A percentile compares a stretch with the other conserved stretches of the same genome.
These are phyloP conservation scores for Cutaneotrichosporon sp. DNA, from an alignment of 1,284 basidiomycete genomes.

Conservation along the genomic window DNA sequence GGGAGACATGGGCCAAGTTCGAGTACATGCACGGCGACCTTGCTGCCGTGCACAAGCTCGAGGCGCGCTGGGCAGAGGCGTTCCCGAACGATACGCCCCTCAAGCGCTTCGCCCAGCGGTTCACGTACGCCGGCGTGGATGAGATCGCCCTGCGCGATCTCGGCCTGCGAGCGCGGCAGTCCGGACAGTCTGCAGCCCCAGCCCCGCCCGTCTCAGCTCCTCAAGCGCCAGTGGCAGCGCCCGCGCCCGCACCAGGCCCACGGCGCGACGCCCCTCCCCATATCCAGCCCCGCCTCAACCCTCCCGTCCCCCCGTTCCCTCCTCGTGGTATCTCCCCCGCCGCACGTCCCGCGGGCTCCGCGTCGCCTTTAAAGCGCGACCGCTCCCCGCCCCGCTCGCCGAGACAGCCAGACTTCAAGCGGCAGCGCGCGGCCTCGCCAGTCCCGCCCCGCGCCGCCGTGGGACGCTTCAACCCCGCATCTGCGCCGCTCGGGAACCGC, in stretches of 20 bases:
- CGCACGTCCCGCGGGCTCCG: not conserved
- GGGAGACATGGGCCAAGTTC: conserved; percentile 93
- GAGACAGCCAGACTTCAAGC: conserved; percentile 9
- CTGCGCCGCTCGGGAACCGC: conserved; percentile 1
- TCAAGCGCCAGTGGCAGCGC: not conserved
- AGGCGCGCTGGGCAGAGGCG: conserved; percentile 77
- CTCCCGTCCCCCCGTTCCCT: conserved; percentile 16
- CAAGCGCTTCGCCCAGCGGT: conserved; percentile 83
- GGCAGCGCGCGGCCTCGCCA: conserved; percentile 14
- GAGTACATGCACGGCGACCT: conserved; percentile 93
- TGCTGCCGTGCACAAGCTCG: conserved; percentile 81
- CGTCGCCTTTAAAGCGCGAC: conserved; percentile 12
- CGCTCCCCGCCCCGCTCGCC: conserved; percentile 16
- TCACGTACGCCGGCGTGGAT: conserved; percentile 82
- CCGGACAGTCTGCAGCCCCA: not conserved
- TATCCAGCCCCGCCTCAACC: not conserved
- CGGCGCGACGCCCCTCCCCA: not conserved
- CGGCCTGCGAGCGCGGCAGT: conserved; percentile 57
- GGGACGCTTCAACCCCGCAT: conserved; percentile 11
- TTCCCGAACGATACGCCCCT: conserved; percentile 84
- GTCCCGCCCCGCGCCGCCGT: conserved; percentile 9
- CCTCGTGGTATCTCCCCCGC: conserved; percentile 3
- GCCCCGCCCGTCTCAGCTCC: no score
- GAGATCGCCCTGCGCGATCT: conserved; percentile 84
- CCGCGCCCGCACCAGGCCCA: not conserved